Base-by-base conservation (phyloP, 2,329 filamentous ascomycete genomes). In the Exophiala spinifera region DNA sequence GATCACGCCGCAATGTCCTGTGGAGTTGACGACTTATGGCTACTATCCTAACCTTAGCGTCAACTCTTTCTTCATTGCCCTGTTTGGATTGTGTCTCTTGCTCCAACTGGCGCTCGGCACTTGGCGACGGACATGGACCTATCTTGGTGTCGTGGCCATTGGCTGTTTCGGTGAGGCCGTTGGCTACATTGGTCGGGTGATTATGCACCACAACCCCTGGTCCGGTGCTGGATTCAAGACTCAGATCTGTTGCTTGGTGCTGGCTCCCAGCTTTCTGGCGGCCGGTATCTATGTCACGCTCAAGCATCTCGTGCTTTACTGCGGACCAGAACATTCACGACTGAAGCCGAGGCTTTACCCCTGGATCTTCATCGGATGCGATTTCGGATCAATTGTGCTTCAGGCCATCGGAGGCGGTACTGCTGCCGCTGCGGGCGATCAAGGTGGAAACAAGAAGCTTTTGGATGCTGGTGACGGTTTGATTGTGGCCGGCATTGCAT, bases 341-440 rank as follows among this genome's bases (percentile, higher is more conserved):
- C 69, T 80, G 47, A 73, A 71, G 34, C 75, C 78, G 7, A 66
- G 69, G 4, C 70, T 76, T 49, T 84, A 83, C 66, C 83, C 81
- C 5, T 77, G 77, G 67, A 76, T 85, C 57, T 85, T 85, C 69
- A 79, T 85, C 59, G 66, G 72, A 13, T 82, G 79, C 63, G 83
- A 85, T 59, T 61, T 84, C 45, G 64, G 80, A 46, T 81, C 77
- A 15, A 75, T 86, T 15, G 60, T 81, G 13, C 69, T 85, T 4
- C 82, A 85, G 65, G 81, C 80, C 4, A 74, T 74, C 3, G 82
- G 82, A 51, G 81, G 76, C 44, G 71, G 84, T 45, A 79, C 82
- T 1, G 79, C 82, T 0, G 75, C 76, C 0, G 77, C 77, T 2
- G 66, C 67, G 4, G 68, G 69, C 1, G 69, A 74, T 13, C 55